These are phyloP conservation scores for Nigrograna mackinnonii DNA, from an alignment of 2,329 filamentous ascomycete genomes.

Conservation along the genomic window DNA sequence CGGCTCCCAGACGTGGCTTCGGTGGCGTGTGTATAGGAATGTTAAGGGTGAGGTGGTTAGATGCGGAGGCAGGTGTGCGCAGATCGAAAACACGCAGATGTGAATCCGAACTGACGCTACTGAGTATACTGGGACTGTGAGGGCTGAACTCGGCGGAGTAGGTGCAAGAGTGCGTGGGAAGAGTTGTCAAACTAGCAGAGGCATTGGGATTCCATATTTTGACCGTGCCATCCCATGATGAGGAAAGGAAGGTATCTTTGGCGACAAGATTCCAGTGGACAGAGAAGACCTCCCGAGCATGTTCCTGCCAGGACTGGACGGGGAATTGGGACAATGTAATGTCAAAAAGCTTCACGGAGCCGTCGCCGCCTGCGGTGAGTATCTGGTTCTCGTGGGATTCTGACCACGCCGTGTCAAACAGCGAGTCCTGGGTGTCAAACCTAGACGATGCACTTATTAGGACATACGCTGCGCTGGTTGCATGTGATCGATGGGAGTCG, in stretches of 20 bases:
- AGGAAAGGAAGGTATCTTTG: conserved; percentile 88
- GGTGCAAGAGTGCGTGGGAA: conserved; percentile 91
- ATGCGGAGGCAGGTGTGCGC: conserved; percentile 79
- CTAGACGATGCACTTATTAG: conserved; percentile 45
- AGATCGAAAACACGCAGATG: conserved; percentile 91
- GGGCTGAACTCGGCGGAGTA: conserved; percentile 93
- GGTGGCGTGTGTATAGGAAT: conserved; percentile 80
- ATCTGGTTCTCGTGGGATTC: conserved; percentile 96
- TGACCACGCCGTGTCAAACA: conserved; percentile 94
- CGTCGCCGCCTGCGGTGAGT: conserved; percentile 86
- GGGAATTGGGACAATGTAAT: conserved; percentile 80
- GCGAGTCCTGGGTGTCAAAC: conserved; percentile 95
- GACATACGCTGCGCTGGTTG: conserved; percentile 12
- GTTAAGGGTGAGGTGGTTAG: conserved; percentile 81
- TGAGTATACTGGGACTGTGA: conserved; percentile 82
- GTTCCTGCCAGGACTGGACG: conserved; percentile 89
- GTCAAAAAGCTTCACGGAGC: conserved; percentile 93
- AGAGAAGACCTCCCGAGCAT: conserved; percentile 89
- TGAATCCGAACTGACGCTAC: conserved; percentile 85
- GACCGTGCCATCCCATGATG: conserved; percentile 94
- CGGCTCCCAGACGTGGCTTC: conserved; percentile 51
- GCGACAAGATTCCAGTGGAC: conserved; percentile 90
- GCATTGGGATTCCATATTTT: conserved; percentile 92
- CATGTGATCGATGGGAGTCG: conserved; percentile 2
- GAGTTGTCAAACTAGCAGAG: conserved; percentile 74